Evolutionary conservation across 2,329 filamentous ascomycete species (phyloP).

Genomic region (Metarhizium humberi): DNA sequence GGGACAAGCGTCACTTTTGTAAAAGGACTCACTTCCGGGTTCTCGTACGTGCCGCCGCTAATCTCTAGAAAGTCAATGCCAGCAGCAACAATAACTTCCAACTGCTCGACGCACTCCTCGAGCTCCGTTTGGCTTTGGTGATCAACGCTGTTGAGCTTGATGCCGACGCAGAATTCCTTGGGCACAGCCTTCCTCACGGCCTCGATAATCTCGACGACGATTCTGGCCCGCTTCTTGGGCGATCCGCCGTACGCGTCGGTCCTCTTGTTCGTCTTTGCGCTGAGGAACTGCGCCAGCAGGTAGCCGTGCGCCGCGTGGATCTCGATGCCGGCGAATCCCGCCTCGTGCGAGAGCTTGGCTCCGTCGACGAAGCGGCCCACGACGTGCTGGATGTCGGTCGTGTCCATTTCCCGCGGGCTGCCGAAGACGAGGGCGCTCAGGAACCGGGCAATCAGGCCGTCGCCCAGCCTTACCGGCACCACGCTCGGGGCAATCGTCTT

Average conservation of each 20-base stretch:
- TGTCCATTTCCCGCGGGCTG: constrained; percentile 46
- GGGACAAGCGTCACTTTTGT: no score
- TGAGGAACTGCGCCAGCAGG: constrained; percentile 47
- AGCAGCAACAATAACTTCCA: constrained; percentile 36
- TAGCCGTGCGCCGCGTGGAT: constrained; percentile 47
- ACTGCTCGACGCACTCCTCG: constrained; percentile 48
- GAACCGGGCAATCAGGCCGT: constrained; percentile 23
- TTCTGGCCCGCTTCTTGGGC: constrained; percentile 35
- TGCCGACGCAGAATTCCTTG: constrained; percentile 35
- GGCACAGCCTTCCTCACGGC: constrained; percentile 29
- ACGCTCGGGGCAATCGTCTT: constrained; percentile 35
- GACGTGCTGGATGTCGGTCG: constrained; percentile 42
- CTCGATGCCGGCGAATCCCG: constrained; percentile 37
- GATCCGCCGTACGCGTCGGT: constrained; percentile 47
- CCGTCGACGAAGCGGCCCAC: constrained; percentile 42
- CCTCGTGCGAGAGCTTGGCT: constrained; percentile 35
- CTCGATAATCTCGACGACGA: constrained; percentile 41
- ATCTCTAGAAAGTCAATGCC: constrained; percentile 61
- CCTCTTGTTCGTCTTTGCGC: constrained; percentile 37
- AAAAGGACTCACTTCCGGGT: constrained; percentile 30
- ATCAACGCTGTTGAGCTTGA: constrained; percentile 50
- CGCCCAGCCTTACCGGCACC: constrained; percentile 31
- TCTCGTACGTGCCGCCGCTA: constrained; percentile 51
- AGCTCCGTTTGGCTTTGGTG: constrained; percentile 36
- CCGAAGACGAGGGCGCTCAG: constrained; percentile 33